Conservation (phyloP, 306 rosid species). For the Clitoria ternatea region DNA sequence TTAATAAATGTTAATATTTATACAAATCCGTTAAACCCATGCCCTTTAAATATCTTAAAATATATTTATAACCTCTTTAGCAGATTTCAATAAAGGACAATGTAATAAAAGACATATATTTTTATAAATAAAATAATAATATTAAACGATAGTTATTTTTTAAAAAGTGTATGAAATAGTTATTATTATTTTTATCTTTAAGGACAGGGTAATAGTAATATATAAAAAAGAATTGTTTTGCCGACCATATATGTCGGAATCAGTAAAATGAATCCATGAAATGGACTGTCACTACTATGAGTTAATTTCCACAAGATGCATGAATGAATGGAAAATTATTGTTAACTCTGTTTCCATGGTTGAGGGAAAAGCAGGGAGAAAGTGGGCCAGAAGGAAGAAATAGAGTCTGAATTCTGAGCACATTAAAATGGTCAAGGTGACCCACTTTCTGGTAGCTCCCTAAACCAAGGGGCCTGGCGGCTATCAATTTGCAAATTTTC, state of each 20-base stretch:
- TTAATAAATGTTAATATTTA: no score
- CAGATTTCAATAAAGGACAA: no score
- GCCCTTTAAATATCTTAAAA: no score
- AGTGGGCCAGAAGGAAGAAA: not conserved
- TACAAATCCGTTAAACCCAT: no score
- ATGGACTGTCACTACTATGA: not conserved
- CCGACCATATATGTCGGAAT: not conserved
- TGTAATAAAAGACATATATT: no score
- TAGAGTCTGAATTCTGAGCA: not conserved
- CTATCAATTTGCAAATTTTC: constrained; percentile 4
- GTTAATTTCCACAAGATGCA: not conserved
- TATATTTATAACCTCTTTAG: no score
- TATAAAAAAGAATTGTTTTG: not conserved
- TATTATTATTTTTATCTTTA: no score
- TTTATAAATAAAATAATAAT: no score
- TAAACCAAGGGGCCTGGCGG: constrained; percentile 35
- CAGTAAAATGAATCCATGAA: not conserved
- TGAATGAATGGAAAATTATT: constrained; percentile 23
- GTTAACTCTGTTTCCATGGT: constrained; percentile 33
- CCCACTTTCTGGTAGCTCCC: constrained; percentile 30
- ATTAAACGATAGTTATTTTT: no score
- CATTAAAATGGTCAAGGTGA: constrained; percentile 14
- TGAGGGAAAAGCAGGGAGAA: constrained; percentile 18
- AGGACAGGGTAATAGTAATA: no score
- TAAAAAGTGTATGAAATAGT: no score